phyloP scores from a whole-genome alignment of 2,329 filamentous ascomycete genomes.

The Colletotrichum salicis region DNA sequence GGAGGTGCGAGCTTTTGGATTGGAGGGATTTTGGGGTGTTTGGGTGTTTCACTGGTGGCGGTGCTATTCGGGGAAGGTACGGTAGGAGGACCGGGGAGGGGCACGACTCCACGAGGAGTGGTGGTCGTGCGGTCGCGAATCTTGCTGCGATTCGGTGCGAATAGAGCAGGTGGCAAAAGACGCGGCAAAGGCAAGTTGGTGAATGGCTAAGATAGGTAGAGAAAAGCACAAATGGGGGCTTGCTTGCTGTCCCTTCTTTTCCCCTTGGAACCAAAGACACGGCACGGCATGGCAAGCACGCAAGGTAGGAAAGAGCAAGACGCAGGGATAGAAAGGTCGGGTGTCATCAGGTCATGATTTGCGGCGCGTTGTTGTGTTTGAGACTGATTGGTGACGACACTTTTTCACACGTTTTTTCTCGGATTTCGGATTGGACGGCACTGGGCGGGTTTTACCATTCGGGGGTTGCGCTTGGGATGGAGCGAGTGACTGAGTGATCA shows the following conservation, averaged over 20 bases:
- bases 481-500: background rate
- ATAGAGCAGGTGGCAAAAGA: background rate
- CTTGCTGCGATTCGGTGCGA: background rate
- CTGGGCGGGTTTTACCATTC: background rate
- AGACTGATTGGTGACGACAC: background rate
- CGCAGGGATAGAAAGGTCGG: background rate
- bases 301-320: too few relatives aligned
- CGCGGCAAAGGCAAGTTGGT: background rate
- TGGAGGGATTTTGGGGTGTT: background rate
- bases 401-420: background rate
- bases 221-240: background rate
- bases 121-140: constrained; percentile 3
- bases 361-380: background rate
- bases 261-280: background rate
- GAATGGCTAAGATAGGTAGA: too few relatives aligned
- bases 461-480: background rate
- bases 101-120: background rate
- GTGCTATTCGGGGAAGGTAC: background rate
- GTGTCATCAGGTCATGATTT: background rate
- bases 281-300: too few relatives aligned
- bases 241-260: background rate
- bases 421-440: background rate
- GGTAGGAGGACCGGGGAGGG: too few relatives aligned
- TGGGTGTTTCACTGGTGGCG: background rate
- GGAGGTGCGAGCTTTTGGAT: background rate